These are phyloP conservation scores for Cutaneotrichosporon mucoides DNA, from an alignment of 1,284 basidiomycete genomes.

Conservation along the genomic window DNA sequence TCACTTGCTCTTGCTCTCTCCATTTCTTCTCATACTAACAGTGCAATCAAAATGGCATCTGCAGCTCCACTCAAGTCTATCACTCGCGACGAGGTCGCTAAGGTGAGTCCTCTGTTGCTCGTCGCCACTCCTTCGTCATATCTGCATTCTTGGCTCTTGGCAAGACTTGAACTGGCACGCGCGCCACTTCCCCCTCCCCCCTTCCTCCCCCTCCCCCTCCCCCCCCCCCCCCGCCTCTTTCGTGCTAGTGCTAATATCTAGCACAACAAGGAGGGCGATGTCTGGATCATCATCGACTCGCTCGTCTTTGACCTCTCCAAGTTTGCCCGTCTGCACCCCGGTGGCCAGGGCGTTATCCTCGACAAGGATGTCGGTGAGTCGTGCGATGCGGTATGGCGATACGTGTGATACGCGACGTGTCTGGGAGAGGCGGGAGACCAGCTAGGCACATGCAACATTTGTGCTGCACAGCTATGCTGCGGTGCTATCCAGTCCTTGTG, in stretches of 20 bases:
- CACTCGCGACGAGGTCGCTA: slow-evolving; percentile 49
- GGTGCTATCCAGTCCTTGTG: too few relatives aligned
- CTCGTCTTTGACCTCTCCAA: slow-evolving; percentile 75
- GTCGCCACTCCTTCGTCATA: too few relatives aligned
- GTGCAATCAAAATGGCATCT: slow-evolving; percentile 11
- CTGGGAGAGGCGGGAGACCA: neutral
- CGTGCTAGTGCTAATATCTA: slow-evolving; percentile 32
- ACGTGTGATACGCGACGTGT: neutral
- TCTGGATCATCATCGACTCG: slow-evolving; percentile 79
- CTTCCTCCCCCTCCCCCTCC: neutral
- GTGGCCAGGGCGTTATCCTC: slow-evolving; percentile 68
- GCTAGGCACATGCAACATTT: too few relatives aligned
- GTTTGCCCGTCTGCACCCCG: slow-evolving; percentile 76
- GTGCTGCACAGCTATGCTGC: too few relatives aligned
- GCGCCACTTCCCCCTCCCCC: neutral
- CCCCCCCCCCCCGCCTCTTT: neutral
- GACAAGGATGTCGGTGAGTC: slow-evolving; percentile 67
- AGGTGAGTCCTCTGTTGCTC: slow-evolving; percentile 34
- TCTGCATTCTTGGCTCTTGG: neutral
- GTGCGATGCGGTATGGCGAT: neutral
- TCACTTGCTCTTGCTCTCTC: neutral
- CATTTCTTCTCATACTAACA: neutral
- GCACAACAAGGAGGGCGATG: slow-evolving; percentile 72
- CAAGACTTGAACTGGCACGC: too few relatives aligned
- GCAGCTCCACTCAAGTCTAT: slow-evolving; percentile 37